Conservation (phyloP, 805 yeast species). For the Candida rishiriensis region DNA sequence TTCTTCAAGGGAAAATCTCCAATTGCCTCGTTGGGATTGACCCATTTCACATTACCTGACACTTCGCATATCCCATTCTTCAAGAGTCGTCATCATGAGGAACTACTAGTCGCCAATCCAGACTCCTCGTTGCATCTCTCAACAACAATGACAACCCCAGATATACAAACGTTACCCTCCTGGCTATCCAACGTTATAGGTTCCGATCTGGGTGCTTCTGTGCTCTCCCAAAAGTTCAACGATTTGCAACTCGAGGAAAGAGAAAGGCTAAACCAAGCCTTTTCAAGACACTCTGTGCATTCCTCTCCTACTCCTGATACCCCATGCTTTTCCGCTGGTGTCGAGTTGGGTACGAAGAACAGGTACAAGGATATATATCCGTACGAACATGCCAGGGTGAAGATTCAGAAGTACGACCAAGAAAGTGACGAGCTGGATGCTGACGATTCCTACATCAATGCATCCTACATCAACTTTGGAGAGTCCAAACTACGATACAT, state of each 20-base stretch:
- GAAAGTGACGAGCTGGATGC: slow-evolving; percentile 23
- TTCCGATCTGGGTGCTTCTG: slow-evolving; percentile 33
- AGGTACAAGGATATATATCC: slow-evolving; percentile 87
- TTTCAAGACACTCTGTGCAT: slow-evolving; percentile 23
- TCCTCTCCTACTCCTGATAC: slow-evolving; percentile 21
- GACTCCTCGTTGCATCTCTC: slow-evolving; percentile 26
- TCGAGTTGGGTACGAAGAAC: slow-evolving; percentile 77
- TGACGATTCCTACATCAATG: slow-evolving; percentile 71
- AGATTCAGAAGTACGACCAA: slow-evolving; percentile 32
- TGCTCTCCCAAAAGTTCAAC: slow-evolving; percentile 51
- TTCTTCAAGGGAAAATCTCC: slow-evolving; percentile 13
- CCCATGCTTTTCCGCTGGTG: slow-evolving; percentile 63
- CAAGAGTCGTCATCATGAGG: slow-evolving; percentile 52
- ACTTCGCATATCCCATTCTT: slow-evolving; percentile 38
- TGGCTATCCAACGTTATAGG: slow-evolving; percentile 47
- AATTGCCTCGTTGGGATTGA: slow-evolving; percentile 34
- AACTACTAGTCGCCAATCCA: slow-evolving; percentile 28
- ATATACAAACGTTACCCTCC: slow-evolving; percentile 36
- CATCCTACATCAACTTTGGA: slow-evolving; percentile 59
- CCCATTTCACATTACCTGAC: slow-evolving; percentile 53
- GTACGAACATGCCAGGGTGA: slow-evolving; percentile 80
- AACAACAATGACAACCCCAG: slow-evolving; percentile 16
- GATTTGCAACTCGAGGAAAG: slow-evolving; percentile 67
- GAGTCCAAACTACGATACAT: slow-evolving; percentile 48
- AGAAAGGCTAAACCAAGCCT: slow-evolving; percentile 51